These are phyloP conservation scores for Lichtheimia corymbifera DNA, from an alignment of 371 early-diverging fungal species.

Conservation along the genomic window DNA sequence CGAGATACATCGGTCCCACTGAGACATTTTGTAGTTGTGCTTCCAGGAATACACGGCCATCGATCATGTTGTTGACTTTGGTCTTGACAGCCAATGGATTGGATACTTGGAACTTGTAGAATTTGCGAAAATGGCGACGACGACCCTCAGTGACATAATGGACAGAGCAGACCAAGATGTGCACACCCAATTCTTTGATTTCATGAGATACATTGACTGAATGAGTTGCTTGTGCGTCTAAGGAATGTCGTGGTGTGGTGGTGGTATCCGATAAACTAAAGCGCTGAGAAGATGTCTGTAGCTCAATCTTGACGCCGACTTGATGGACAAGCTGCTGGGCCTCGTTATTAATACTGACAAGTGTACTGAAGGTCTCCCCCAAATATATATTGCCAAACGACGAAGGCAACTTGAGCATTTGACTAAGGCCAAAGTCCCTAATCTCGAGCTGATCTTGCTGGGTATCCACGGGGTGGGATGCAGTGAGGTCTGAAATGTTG, in stretches of 20 bases:
- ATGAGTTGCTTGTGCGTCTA: conserved; percentile 60
- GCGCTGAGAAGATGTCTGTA: conserved; percentile 84
- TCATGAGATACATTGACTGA: conserved; percentile 86
- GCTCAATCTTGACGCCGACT: conserved; percentile 77
- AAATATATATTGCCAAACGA: conserved; percentile 91
- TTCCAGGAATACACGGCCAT: conserved; percentile 85
- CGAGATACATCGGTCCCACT: conserved; percentile 79
- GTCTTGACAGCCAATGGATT: conserved; percentile 97
- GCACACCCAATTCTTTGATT: conserved; percentile 92
- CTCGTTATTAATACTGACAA: conserved; percentile 86
- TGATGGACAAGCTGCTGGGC: conserved; percentile 61
- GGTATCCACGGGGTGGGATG: conserved; percentile 33
- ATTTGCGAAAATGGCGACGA: conserved; percentile 79
- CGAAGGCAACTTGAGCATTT: conserved; percentile 66
- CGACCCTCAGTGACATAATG: conserved; percentile 73
- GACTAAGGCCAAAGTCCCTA: conserved; percentile 64
- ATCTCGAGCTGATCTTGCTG: conserved; percentile 33
- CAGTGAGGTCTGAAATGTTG: conserved; percentile 37
- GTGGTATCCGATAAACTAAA: conserved; percentile 75
- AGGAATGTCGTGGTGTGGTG: conserved; percentile 20
- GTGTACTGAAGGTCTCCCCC: conserved; percentile 91
- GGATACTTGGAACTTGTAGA: conserved; percentile 93
- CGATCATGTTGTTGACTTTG: conserved; percentile 79
- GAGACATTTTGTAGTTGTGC: conserved; percentile 92
- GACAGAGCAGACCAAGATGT: conserved; percentile 88